Base-by-base conservation (phyloP, 139 green algal genomes). In the Diplosphaera chodatii region DNA sequence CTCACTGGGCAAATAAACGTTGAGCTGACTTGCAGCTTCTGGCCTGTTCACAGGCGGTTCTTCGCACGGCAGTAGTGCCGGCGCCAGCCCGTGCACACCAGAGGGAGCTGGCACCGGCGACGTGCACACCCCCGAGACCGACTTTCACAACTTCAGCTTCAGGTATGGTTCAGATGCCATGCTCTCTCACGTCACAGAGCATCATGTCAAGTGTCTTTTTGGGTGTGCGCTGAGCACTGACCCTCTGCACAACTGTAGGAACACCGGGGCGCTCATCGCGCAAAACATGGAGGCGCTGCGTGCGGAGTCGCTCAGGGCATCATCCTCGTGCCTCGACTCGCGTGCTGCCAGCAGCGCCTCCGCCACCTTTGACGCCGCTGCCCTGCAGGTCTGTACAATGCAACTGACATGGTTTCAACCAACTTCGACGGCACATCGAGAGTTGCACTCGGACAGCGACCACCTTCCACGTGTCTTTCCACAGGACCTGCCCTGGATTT, bases 201-300 rank as follows among this genome's bases (percentile, higher is more conserved):
- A 3, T 13, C 22, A 28, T 5, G 64, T 23, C 21, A 8, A 4
- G 37, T 48, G n/a, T 37, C 22, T 27, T 5, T 22, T 20, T 3
- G 28, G 34, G n/a, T 55, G 27, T n/a, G n/a, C n/a, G 32, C 32
- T 63, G 1, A 55, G 10, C 16, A 1, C n/a, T 41, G 13, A 70
- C 48, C 73, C 22, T 27, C 18, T 55, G 40, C 62, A 70, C 67
- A 66, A 41, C 30, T 78, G 34, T 40, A 69, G 34, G 31, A 78
- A 78, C 63, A 29, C 76, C 15, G 73, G 56, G 23, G 27, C 63
- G 62, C 63, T 78, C 62, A 34, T 34, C 3, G 41, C 77, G 40
- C 73, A 75, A 30, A 78, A 77, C 69, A 37, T 78, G 62, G 40
- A 74, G 68, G 73, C 73, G 32, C 67, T 78, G 25, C 66, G 34